Evolutionary conservation across 78 protist species (phyloP).

Genomic region (Dictyostelium firmibasis): DNA sequence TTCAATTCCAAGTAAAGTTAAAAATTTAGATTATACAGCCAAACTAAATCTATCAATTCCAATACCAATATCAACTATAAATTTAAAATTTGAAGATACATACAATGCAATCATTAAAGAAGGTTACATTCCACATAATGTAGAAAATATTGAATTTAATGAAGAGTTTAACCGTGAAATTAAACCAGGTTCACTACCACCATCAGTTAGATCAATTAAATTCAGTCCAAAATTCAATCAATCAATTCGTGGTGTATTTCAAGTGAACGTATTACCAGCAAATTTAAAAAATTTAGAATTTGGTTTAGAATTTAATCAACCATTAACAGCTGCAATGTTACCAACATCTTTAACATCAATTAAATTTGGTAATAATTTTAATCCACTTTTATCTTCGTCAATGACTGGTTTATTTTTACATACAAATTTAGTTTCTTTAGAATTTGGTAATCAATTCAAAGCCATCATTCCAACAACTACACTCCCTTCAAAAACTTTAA

Average conservation of each 20-base stretch:
- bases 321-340: not conserved
- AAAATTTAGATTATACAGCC: not conserved
- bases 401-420: not conserved
- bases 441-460: not conserved
- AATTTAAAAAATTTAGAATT: not conserved
- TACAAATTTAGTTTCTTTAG: not conserved
- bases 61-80: not conserved
- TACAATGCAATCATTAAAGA: not conserved
- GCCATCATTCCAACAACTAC: not conserved
- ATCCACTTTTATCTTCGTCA: not conserved
- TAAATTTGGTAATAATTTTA: not conserved
- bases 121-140: not conserved
- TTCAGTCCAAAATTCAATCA: not conserved
- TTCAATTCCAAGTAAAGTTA: not conserved
- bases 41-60: not conserved
- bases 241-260: not conserved
- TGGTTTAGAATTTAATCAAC: not conserved
- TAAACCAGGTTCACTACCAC: not conserved
- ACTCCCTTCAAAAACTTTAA: not conserved
- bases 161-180: not conserved
- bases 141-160: not conserved
- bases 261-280: not conserved
- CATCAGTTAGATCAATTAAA: not conserved
- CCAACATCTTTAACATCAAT: not conserved
- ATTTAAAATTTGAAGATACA: no score